These are phyloP conservation scores for Oryza australiensis DNA, from an alignment of 176 grass and related monocot genomes.

Conservation along the genomic window DNA sequence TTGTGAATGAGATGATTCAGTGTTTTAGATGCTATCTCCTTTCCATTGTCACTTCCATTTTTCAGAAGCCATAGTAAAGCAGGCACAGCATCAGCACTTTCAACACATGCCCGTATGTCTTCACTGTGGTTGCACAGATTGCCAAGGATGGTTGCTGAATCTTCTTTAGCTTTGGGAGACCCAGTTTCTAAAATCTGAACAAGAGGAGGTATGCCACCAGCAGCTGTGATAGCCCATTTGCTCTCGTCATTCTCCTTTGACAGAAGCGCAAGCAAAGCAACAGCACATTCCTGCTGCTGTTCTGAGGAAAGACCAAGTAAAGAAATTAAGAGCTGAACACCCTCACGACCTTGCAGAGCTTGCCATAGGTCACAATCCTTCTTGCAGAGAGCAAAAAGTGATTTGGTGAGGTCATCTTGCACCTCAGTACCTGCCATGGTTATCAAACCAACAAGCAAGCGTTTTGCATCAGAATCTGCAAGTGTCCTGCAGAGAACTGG, in stretches of 20 bases:
- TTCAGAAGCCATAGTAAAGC: conserved; percentile 99
- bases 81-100: conserved; percentile 98
- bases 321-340: conserved; percentile 96
- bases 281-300: conserved; percentile 99
- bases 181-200: conserved; percentile 99
- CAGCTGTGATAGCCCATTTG: conserved; percentile 99
- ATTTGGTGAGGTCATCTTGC: conserved; percentile 90
- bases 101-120: conserved; percentile 98
- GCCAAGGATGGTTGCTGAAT: conserved; percentile 97
- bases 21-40: conserved; percentile 99
- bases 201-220: conserved; percentile 99
- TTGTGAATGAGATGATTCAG: conserved; percentile 98
- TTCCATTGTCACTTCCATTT: conserved; percentile 99
- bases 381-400: conserved; percentile 86
- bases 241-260: conserved; percentile 99
- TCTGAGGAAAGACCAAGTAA: conserved; percentile 98
- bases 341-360: conserved; percentile 97
- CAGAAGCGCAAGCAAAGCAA: conserved; percentile 85
- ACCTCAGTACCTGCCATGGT: conserved; percentile 91
- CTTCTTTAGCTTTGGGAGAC: conserved; percentile 99
- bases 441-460: conserved; percentile 89
- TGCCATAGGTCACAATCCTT: conserved; percentile 93
- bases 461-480: conserved; percentile 90
- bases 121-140: conserved; percentile 99
- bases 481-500: conserved; percentile 81